Evolutionary conservation across 805 yeast species (phyloP).

Genomic region (Schizosaccharomyces osmophilus): DNA sequence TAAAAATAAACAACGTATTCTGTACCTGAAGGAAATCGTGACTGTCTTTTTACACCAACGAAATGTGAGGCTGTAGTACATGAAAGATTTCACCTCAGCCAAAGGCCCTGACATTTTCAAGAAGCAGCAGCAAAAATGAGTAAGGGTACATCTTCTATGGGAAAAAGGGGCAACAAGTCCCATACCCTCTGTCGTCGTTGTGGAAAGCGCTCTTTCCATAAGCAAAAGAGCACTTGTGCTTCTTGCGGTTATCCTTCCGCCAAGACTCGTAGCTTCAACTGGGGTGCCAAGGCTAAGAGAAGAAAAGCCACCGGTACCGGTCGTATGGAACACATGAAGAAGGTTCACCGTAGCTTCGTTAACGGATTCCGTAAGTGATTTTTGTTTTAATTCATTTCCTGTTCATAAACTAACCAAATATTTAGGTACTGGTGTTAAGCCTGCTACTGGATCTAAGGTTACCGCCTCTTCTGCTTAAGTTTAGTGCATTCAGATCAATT

Average conservation of each 20-base stretch:
- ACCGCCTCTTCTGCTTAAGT: neutral
- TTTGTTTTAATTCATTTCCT: neutral
- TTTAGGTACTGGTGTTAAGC: neutral
- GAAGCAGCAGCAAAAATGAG: slow-evolving; percentile 2
- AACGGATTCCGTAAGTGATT: slow-evolving; percentile 69
- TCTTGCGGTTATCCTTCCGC: slow-evolving; percentile 99
- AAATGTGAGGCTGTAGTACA: no score
- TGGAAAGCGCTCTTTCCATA: slow-evolving; percentile 96
- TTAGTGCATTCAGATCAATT: neutral
- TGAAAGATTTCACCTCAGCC: neutral
- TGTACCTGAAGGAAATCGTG: neutral
- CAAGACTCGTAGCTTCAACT: slow-evolving; percentile 79
- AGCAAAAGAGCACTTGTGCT: slow-evolving; percentile 97
- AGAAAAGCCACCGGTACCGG: slow-evolving; percentile 99
- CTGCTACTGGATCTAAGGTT: neutral
- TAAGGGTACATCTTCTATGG: slow-evolving; percentile 2
- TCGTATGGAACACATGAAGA: slow-evolving; percentile 94
- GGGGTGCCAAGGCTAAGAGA: slow-evolving; percentile 98
- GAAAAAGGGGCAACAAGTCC: slow-evolving; percentile 79
- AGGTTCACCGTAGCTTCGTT: slow-evolving; percentile 93
- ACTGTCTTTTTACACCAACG: neutral
- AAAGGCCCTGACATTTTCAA: neutral
- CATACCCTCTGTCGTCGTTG: slow-evolving; percentile 87
- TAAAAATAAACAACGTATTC: no score
- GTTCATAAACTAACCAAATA: neutral